These are phyloP conservation scores for Colletotrichum sojae DNA, from an alignment of 2,329 filamentous ascomycete species.

Conservation along the genomic window DNA sequence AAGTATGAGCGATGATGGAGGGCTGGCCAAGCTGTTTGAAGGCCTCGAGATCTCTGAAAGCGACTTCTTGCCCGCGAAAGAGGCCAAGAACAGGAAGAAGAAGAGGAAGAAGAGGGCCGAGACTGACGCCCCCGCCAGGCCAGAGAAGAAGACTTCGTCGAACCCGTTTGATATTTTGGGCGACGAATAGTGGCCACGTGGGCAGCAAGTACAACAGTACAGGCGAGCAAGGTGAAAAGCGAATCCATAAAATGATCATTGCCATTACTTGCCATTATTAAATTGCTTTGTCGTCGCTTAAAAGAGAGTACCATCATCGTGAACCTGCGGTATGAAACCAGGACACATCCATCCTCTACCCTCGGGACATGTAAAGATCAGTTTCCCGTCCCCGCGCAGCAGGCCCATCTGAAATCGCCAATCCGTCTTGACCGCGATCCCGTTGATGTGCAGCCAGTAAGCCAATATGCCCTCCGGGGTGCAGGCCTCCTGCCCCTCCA, in stretches of 20 bases:
- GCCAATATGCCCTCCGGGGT: conserved; percentile 41
- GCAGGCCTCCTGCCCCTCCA: conserved; percentile 36
- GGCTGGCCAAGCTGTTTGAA: conserved; percentile 13
- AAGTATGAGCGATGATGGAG: conserved; percentile 8
- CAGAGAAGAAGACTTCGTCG: conserved; percentile 30
- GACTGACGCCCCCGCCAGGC: not conserved
- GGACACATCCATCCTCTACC: conserved; percentile 38
- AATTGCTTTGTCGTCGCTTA: not conserved
- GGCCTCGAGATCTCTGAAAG: conserved; percentile 11
- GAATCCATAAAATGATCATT: not conserved
- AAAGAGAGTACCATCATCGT: conserved; percentile 37
- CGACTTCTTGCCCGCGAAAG: conserved; percentile 30
- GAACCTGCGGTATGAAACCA: conserved; percentile 36
- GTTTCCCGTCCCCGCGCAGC: conserved; percentile 35
- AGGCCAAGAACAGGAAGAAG: conserved; percentile 30
- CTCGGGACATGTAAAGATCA: conserved; percentile 42
- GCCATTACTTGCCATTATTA: not conserved
- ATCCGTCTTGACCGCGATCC: conserved; percentile 43
- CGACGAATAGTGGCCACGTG: conserved; percentile 3
- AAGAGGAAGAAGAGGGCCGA: conserved; percentile 30
- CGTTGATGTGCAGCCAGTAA: conserved; percentile 42
- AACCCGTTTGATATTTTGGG: conserved; percentile 37
- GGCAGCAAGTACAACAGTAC: not conserved
- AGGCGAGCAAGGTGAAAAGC: too few relatives aligned
- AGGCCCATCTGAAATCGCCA: conserved; percentile 43